A percentile compares a stretch with the other conserved stretches of the same genome.
Evolutionary conservation across 2,329 filamentous ascomycete species (phyloP).

Genomic region (Fusarium redolens): DNA sequence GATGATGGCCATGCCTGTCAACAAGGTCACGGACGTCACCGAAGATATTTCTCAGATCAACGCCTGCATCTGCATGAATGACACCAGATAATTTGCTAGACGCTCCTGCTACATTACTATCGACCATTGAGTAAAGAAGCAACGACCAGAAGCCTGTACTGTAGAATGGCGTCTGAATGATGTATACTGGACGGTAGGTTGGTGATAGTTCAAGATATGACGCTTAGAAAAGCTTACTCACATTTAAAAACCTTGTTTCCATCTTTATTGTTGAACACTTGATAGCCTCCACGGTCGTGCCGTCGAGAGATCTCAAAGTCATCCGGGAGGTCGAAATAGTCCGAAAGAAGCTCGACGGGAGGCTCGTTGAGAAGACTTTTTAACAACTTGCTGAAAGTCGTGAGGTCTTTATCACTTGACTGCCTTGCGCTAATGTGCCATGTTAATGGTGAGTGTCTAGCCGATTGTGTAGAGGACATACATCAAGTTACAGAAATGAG

Average conservation of each 20-base stretch:
- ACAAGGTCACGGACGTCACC: fast-evolving
- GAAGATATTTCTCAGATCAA: fast-evolving
- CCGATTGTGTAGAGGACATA: too few relatives aligned
- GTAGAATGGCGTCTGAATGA: background rate
- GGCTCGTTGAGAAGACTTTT: background rate
- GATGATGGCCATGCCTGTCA: background rate
- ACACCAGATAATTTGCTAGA: background rate
- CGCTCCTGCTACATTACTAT: fast-evolving
- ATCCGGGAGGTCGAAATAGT: background rate
- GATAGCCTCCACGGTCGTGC: background rate
- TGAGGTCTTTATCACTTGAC: too few relatives aligned
- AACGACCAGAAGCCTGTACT: background rate
- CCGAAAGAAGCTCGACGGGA: fast-evolving
- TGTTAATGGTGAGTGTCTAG: too few relatives aligned
- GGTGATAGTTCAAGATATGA: too few relatives aligned
- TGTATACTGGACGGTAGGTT: background rate
- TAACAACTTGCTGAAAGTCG: too few relatives aligned
- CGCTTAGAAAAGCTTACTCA: background rate
- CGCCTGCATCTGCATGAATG: background rate
- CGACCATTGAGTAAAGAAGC: background rate
- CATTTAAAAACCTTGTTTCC: fast-evolving
- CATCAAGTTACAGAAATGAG: too few relatives aligned
- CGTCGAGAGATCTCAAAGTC: background rate
- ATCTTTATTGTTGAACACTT: background rate
- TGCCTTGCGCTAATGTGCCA: too few relatives aligned